These are phyloP conservation scores for Elaeis oleifera DNA, from an alignment of 202 grass and related monocot species.

Conservation along the genomic window DNA sequence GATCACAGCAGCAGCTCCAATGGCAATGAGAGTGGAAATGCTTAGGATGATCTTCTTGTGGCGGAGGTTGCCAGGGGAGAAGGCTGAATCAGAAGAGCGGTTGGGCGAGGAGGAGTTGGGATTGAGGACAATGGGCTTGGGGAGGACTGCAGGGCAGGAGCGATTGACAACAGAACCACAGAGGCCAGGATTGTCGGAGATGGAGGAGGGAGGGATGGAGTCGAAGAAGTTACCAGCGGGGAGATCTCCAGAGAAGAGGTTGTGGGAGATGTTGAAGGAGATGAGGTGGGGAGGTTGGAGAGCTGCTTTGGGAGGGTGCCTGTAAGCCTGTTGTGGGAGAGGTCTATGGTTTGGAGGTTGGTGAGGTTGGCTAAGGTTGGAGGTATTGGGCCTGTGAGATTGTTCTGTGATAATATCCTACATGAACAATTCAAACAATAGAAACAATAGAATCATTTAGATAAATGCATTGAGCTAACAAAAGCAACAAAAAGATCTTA, in stretches of 20 bases:
- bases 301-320: slow-evolving; percentile 61
- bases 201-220: slow-evolving; percentile 42
- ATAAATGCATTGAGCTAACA: slow-evolving; percentile 10
- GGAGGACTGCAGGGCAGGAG: slow-evolving; percentile 54
- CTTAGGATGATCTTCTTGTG: slow-evolving; percentile 96
- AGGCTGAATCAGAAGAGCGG: slow-evolving; percentile 31
- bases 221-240: slow-evolving; percentile 67
- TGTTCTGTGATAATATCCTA: slow-evolving; percentile 82
- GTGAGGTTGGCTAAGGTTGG: slow-evolving; percentile 48
- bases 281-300: slow-evolving; percentile 45
- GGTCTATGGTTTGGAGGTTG: slow-evolving; percentile 54
- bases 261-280: slow-evolving; percentile 79
- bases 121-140: slow-evolving; percentile 94
- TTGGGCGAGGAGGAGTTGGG: slow-evolving; percentile 51
- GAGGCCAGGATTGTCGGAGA: slow-evolving; percentile 54
- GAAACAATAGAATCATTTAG: slow-evolving; percentile 17
- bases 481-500: slow-evolving; percentile 22
- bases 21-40: slow-evolving; percentile 83
- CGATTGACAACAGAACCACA: slow-evolving; percentile 53
- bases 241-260: slow-evolving; percentile 70
- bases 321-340: slow-evolving; percentile 66
- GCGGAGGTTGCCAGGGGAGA: slow-evolving; percentile 34
- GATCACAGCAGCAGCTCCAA: slow-evolving; percentile 60
- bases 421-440: slow-evolving; percentile 1
- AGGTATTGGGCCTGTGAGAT: slow-evolving; percentile 52